Evolutionary conservation across 2,329 filamentous ascomycete species (phyloP).

Genomic region (Apiospora arundinis): DNA sequence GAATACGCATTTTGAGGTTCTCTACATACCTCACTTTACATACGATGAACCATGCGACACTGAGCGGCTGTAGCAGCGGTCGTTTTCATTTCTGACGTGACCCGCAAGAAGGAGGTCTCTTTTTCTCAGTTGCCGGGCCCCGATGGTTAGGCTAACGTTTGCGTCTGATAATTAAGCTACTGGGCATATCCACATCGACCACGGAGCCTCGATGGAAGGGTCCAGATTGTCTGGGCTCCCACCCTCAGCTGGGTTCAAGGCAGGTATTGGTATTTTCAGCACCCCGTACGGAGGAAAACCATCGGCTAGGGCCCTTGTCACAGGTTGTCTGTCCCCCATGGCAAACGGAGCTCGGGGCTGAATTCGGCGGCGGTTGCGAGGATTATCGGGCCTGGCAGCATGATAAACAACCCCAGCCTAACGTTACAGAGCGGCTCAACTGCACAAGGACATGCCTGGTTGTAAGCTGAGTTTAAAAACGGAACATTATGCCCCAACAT

Average conservation of each 20-base stretch:
- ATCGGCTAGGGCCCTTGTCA: no score
- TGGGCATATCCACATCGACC: neutral
- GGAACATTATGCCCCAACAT: neutral
- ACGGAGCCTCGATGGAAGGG: neutral
- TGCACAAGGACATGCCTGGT: neutral
- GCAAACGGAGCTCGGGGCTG: neutral
- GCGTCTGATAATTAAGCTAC: conserved; percentile 11
- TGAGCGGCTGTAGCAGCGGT: neutral
- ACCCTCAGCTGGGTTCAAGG: neutral
- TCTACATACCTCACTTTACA: neutral
- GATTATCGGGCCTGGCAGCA: neutral
- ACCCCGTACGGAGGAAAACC: no score
- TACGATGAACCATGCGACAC: neutral
- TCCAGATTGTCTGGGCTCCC: neutral
- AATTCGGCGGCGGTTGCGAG: conserved; percentile 1
- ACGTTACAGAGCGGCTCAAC: neutral
- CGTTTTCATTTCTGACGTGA: conserved; percentile 6
- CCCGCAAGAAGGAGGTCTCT: conserved; percentile 11
- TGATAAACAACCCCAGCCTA: neutral
- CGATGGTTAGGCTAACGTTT: neutral
- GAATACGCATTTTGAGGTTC: neutral
- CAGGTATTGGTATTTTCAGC: neutral
- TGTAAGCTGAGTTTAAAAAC: neutral
- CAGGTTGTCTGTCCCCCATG: no score
- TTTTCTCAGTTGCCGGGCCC: neutral